Conservation (phyloP, 495 filamentous ascomycete species). For the Geopyxis carbonaria region DNA sequence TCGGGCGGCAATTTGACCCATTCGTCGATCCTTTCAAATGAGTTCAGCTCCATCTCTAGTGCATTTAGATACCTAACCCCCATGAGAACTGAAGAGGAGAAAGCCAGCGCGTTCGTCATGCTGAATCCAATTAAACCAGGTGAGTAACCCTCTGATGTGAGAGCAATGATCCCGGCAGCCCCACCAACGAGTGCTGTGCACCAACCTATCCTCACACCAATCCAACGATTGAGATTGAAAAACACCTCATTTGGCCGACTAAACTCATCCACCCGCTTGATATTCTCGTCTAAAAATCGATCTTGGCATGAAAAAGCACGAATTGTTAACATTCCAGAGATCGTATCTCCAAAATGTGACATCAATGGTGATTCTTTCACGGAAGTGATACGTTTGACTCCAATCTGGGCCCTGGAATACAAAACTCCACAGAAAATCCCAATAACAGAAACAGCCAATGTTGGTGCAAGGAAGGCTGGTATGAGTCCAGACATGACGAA, state of each 20-base stretch:
- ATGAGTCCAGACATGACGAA: slow-evolving; percentile 27
- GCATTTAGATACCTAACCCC: slow-evolving; percentile 13
- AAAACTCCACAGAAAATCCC: slow-evolving; percentile 27
- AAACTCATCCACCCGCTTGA: slow-evolving; percentile 19
- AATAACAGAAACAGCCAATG: slow-evolving; percentile 25
- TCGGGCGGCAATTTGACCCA: slow-evolving; percentile 36
- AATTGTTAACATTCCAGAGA: slow-evolving; percentile 30
- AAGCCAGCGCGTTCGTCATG: slow-evolving; percentile 27
- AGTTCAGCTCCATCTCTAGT: slow-evolving; percentile 18
- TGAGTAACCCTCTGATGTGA: slow-evolving; percentile 23
- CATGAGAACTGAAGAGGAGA: slow-evolving; percentile 13
- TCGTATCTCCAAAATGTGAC: slow-evolving; percentile 31
- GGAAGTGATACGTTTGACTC: slow-evolving; percentile 27
- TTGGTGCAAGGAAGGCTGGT: slow-evolving; percentile 29
- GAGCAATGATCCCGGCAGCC: slow-evolving; percentile 28
- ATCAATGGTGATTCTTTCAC: slow-evolving; percentile 29
- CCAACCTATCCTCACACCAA: slow-evolving; percentile 27
- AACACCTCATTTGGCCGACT: slow-evolving; percentile 25
- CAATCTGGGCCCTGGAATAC: slow-evolving; percentile 28
- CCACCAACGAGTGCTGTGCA: slow-evolving; percentile 28
- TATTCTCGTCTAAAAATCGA: slow-evolving; percentile 20
- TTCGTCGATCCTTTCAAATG: slow-evolving; percentile 34
- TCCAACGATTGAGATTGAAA: slow-evolving; percentile 30
- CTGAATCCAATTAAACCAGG: slow-evolving; percentile 30
- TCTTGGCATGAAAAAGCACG: slow-evolving; percentile 25